phyloP scores from a whole-genome alignment of 106 monocot genomes.

The Dendrobium catenatum region DNA sequence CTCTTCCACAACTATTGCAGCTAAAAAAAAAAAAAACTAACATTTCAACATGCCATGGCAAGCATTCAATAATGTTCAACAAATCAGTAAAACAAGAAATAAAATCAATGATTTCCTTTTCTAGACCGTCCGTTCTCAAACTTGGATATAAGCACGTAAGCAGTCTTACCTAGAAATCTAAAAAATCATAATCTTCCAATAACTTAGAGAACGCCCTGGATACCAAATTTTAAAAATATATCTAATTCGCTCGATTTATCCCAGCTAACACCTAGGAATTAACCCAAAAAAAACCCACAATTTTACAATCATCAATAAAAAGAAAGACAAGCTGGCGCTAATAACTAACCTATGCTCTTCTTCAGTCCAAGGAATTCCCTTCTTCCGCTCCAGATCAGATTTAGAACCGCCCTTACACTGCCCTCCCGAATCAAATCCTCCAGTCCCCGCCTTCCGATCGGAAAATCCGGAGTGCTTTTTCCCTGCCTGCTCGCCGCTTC shows the following conservation, averaged over 20 bases:
- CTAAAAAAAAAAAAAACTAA: not conserved
- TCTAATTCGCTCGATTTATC: not conserved
- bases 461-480: not conserved
- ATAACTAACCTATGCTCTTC: slow-evolving; percentile 72
- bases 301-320: not conserved
- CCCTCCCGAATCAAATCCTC: slow-evolving; percentile 23
- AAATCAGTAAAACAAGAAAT: not conserved
- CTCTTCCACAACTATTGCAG: not conserved
- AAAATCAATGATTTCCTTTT: too few species aligned
- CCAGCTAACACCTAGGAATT: not conserved
- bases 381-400: slow-evolving; percentile 75
- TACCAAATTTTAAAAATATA: not conserved
- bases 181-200: too few species aligned
- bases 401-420: slow-evolving; percentile 52
- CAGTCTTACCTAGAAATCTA: too few species aligned
- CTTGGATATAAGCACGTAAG: too few species aligned
- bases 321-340: not conserved
- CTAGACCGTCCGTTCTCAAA: too few species aligned
- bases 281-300: not conserved
- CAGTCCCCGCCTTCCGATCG: slow-evolving; percentile 6
- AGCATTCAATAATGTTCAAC: not conserved
- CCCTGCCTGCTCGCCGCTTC: slow-evolving; percentile 5
- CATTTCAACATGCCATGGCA: not conserved
- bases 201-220: not conserved
- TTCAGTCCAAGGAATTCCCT: slow-evolving; percentile 92